Evolutionary conservation across 73 alveolate genomes (phyloP).

Genomic region (Paramecium sexaurelia): DNA sequence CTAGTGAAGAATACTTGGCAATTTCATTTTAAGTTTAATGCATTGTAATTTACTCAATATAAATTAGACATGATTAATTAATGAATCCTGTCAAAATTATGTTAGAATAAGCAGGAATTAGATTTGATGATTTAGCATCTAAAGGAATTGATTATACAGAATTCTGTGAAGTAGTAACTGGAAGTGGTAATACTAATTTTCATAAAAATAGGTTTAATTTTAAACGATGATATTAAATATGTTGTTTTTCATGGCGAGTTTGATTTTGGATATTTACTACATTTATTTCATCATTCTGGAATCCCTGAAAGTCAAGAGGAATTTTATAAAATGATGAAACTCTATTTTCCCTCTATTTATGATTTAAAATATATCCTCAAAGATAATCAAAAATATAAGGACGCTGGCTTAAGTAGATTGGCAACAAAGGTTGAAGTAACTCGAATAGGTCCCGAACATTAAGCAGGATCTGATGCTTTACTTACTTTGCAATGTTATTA

Average conservation of each 20-base stretch:
- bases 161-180: constrained; percentile 1
- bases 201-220: neutral
- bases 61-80: neutral
- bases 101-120: constrained; percentile 53
- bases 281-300: constrained; percentile 32
- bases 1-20: constrained; percentile 36
- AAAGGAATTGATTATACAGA: neutral
- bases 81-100: neutral
- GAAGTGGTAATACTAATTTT: neutral
- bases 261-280: constrained; percentile 31
- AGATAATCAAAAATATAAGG: constrained; percentile 45
- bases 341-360: constrained; percentile 37
- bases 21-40: constrained; percentile 32
- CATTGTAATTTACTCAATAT: neutral
- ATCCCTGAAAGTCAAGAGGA: neutral
- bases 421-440: neutral
- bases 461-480: constrained; percentile 54
- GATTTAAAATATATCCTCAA: constrained; percentile 15
- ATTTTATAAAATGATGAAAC: neutral
- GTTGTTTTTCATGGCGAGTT: constrained; percentile 43
- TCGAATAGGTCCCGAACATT: constrained; percentile 52
- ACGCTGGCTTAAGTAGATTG: constrained; percentile 25
- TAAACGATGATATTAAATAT: constrained; percentile 22
- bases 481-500: constrained; percentile 26
- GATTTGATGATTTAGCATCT: neutral